Evolutionary conservation across 192 early-diverging fungal genomes (phyloP), one percentile per base, ranked within the genome.

Genomic region (Umbelopsis sp.): DNA sequence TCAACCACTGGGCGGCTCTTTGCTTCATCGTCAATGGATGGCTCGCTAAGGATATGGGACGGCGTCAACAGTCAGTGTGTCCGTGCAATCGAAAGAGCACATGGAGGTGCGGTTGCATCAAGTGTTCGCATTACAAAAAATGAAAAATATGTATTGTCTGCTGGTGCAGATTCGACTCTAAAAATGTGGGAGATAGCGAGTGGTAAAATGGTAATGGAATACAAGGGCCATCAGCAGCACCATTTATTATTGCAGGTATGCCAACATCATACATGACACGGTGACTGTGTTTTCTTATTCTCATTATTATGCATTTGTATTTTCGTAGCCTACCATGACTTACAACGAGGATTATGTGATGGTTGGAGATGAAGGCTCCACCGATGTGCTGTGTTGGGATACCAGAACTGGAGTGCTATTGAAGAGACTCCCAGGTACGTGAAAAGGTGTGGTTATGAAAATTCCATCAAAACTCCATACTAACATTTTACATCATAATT

Each of bases 41-140:
- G 96, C 0, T 84, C 88, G 5, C 89, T 97, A 47, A 92, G 93
- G 72, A 76, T 97, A 14, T 97, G 94, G 91, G 94, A 97, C 78
- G 87, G 85, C 14, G 91, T 92, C 6, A 84, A 83, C 1, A 92
- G 94, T 1, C 84, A 85, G 26, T 94, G 92, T 72, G 84, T 92
- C 21, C 86, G 86, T 47, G 93, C 92, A 3, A 87, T 98, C 25
- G 84, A 81, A 34, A 79, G 83, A 68, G 97, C 94, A 0, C 97
- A 98, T 77, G 84, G 82, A 31, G 94, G 94, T 5, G 79, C 77
- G 16, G 75, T 89, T 3, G 95, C 91, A 2, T 91, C 91, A 3
- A 88, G 83, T n/a, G 89, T 92, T 0, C 68, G 81, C 26, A 91
- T 97, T 49, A 92, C 95, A 14, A 86, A 85, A 65, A 93, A 87